These are phyloP conservation scores for Aspergillus egyptiacus DNA, from an alignment of 495 filamentous ascomycete species.

Conservation along the genomic window DNA sequence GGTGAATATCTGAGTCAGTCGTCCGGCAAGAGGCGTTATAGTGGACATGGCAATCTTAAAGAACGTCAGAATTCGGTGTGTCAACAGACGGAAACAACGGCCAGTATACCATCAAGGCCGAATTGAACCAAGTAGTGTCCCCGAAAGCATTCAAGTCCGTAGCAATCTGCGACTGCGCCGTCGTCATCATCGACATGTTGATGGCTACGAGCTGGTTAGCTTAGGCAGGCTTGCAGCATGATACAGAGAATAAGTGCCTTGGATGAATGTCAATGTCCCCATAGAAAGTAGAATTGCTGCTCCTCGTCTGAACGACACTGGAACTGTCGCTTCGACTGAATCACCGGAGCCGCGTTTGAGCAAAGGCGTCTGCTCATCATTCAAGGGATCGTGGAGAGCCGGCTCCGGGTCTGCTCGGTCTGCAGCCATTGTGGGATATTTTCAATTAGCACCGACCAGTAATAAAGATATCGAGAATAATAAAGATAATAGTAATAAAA, in stretches of 20 bases:
- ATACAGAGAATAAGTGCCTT: conserved; percentile 6
- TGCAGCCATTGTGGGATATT: conserved; percentile 4
- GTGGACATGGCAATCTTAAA: conserved; percentile 60
- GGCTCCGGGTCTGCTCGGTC: conserved; percentile 1
- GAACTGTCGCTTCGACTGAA: neutral
- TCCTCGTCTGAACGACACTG: conserved; percentile 12
- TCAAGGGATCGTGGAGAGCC: neutral
- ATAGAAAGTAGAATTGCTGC: conserved; percentile 11
- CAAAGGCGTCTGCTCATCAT: conserved; percentile 10
- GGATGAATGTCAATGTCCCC: conserved; percentile 17
- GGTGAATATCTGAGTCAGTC: conserved; percentile 62
- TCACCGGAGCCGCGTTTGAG: conserved; percentile 4
- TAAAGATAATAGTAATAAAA: too few relatives aligned
- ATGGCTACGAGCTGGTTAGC: conserved; percentile 37
- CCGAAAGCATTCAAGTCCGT: conserved; percentile 66
- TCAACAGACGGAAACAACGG: neutral
- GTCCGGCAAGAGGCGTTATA: conserved; percentile 57
- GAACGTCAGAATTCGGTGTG: neutral
- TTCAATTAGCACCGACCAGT: too few relatives aligned
- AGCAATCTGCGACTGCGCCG: conserved; percentile 66
- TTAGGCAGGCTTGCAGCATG: neutral
- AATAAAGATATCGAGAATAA: too few relatives aligned
- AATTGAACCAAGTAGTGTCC: conserved; percentile 68
- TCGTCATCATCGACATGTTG: conserved; percentile 74
- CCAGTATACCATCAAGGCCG: conserved; percentile 50